Evolutionary conservation across 805 yeast genomes (phyloP), one percentile per base, ranked within the genome.

Genomic region (Kockiozyma suomiensis): DNA sequence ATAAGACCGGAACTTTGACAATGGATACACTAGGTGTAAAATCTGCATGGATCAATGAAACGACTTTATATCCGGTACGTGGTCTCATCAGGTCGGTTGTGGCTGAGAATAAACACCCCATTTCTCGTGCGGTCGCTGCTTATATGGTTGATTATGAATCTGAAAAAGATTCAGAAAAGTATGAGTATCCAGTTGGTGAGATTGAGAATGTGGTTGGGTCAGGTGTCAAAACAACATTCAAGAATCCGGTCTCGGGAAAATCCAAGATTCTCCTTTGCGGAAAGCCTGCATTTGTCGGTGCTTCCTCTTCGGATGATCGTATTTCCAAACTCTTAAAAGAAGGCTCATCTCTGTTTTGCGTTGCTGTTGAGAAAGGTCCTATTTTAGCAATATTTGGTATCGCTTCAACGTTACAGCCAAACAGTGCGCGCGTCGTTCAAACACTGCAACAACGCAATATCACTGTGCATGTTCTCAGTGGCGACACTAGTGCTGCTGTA

Each of bases 1-100:
- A 64, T 49, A 64, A 64, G 51, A 64, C 67, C 3, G 67, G 67
- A 28, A 64, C 67, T 4, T 51, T 64, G 45, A 64, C 67, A 15
- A 56, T 49, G 13, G 61, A 51, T 21, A 19, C 32, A 4, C 40
- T 56, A 19, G 38, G 37, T 15, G 61, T 59, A n/a, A n/a, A 43
- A n/a, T 28, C 32, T 3, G 47, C 45, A 5, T 50, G 55, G 57
- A 17, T 56, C 32, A 40, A 59, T 30, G 42, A 54, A 21, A 21
- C n/a, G 6, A 33, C 50, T 3, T 4, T 21, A 7, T 19, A n/a
- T 17, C 52, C 52, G 6, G 56, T 54, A 7, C 50, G 41, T 3
- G 47, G n/a, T 7, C 43, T 61, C 3, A 43, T 58, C 45, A 21
- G 46, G n/a, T 23, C 45, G 7, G 32, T 61, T 25, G 57, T 33